Percentiles rank a stretch among this genome's conserved stretches.
These are phyloP conservation scores for Aphanomyces stellatus DNA, from an alignment of 352 stramenopile genomes.

Conservation along the genomic window DNA sequence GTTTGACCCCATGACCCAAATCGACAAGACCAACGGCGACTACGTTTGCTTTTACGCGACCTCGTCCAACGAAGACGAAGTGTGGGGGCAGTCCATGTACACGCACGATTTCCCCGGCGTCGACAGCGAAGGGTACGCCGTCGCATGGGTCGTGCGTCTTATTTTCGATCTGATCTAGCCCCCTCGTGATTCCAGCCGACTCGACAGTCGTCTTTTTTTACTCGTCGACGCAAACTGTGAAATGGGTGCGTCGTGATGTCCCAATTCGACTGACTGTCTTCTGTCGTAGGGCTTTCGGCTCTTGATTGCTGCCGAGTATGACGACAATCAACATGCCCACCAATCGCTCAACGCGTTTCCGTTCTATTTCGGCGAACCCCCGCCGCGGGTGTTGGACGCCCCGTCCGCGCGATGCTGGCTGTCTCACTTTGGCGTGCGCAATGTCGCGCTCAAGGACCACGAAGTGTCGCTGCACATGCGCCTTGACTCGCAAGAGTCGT, in stretches of 20 bases:
- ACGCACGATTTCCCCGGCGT: background rate
- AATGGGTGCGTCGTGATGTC: background rate
- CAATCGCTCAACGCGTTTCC: slow-evolving; percentile 21
- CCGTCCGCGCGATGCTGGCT: slow-evolving; percentile 51
- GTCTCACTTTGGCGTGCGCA: background rate
- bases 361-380: slow-evolving; percentile 63
- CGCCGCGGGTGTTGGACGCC: slow-evolving; percentile 38
- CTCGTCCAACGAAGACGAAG: background rate
- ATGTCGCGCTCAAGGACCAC: background rate
- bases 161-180: background rate
- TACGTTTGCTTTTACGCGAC: background rate
- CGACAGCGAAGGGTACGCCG: background rate
- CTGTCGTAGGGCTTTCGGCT: slow-evolving; percentile 59
- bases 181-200: slow-evolving; percentile 45
- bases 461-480: slow-evolving; percentile 9
- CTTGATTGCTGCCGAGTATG: slow-evolving; percentile 43
- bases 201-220: slow-evolving; percentile 64
- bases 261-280: slow-evolving; percentile 28
- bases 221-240: slow-evolving; percentile 8
- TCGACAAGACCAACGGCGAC: slow-evolving; percentile 42
- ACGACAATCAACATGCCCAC: background rate
- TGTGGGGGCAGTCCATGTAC: background rate
- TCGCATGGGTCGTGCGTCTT: background rate
- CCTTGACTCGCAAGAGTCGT: background rate
- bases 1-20: slow-evolving; percentile 65